Conservation (phyloP, 257 asterid species). For the Ehretia macrophylla region DNA sequence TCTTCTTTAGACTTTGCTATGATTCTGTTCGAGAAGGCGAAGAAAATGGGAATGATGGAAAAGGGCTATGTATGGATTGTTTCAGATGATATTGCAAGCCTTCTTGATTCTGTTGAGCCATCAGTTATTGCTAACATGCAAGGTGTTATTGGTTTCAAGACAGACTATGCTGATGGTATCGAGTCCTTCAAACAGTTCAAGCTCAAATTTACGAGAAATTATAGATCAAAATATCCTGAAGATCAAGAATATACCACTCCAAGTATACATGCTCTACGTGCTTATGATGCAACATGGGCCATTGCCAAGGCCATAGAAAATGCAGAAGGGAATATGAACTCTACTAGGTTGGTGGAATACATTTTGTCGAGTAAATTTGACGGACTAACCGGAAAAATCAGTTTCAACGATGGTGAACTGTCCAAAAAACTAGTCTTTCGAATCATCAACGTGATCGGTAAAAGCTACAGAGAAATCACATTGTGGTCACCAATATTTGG, state of each 20-base stretch:
- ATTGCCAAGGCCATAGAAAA: slow-evolving; percentile 26
- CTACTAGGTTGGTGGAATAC: background rate
- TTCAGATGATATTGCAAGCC: slow-evolving; percentile 35
- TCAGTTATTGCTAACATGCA: slow-evolving; percentile 39
- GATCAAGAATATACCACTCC: slow-evolving; percentile 41
- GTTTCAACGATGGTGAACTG: slow-evolving; percentile 40
- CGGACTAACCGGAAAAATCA: background rate
- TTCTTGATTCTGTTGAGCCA: slow-evolving; percentile 44
- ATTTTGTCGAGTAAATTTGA: no score
- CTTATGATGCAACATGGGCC: slow-evolving; percentile 47
- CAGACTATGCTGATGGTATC: slow-evolving; percentile 10
- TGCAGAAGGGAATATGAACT: slow-evolving; percentile 9
- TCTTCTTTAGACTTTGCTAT: slow-evolving; percentile 43
- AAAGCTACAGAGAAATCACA: slow-evolving; percentile 42
- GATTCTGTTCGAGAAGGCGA: slow-evolving; percentile 42
- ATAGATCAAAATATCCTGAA: slow-evolving; percentile 29
- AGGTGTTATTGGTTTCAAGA: slow-evolving; percentile 52
- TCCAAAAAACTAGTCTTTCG: slow-evolving; percentile 30
- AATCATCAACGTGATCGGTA: slow-evolving; percentile 51
- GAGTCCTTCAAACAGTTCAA: slow-evolving; percentile 26
- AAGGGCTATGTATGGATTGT: slow-evolving; percentile 58
- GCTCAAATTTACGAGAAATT: slow-evolving; percentile 33
- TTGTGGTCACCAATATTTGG: slow-evolving; percentile 47
- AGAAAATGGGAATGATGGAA: slow-evolving; percentile 46
- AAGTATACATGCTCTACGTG: slow-evolving; percentile 39